phyloP scores from a whole-genome alignment of 257 asterid genomes.

The Nicotiana otophora region DNA sequence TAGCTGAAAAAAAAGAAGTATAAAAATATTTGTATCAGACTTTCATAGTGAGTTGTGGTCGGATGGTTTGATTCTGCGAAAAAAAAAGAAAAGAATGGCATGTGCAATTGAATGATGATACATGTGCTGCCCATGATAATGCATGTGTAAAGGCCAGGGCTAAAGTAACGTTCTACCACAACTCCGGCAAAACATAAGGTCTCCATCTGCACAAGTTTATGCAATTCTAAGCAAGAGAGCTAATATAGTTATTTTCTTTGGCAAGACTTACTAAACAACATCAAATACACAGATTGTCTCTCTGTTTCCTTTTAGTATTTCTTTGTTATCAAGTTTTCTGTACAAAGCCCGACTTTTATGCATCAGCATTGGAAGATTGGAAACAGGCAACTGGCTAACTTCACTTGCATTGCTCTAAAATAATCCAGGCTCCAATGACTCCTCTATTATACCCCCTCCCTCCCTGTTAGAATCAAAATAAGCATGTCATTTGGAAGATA shows the following conservation, averaged over 20 bases:
- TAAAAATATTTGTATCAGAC: background rate
- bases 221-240: background rate
- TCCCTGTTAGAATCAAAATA: background rate
- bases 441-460: background rate
- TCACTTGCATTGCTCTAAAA: background rate
- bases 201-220: background rate
- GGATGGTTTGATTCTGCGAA: background rate
- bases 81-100: background rate
- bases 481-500: background rate
- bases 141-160: constrained; percentile 5
- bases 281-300: background rate
- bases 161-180: background rate
- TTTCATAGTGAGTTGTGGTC: background rate
- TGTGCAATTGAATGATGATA: constrained; percentile 14
- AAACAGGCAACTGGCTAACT: background rate
- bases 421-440: background rate
- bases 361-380: background rate
- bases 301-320: background rate
- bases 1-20: background rate
- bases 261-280: background rate
- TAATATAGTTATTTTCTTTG: background rate
- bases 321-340: background rate
- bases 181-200: background rate
- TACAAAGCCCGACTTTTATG: background rate
- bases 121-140: constrained; percentile 14